Evolutionary conservation across 805 yeast species (phyloP), one percentile per base, ranked within the genome.

Genomic region (Hanseniaspora singularis): DNA sequence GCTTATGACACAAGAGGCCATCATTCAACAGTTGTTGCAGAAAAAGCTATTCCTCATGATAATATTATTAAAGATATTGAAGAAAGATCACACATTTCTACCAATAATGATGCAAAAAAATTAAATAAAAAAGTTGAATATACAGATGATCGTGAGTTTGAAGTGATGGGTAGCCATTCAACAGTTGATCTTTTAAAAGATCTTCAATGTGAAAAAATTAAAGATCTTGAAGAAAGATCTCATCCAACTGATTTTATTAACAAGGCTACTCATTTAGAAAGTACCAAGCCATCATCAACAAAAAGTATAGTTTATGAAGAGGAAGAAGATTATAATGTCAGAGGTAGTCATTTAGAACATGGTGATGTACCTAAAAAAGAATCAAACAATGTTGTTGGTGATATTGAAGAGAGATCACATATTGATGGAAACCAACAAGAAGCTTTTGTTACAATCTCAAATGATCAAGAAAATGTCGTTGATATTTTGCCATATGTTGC

Each of bases 401-500:
- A 26, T 26, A 11, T 26, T 26, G 28, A 26, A 26, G 10, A 26
- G 28, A 26, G 28, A 26, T n/a, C n/a, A n/a, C n/a, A n/a, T n/a
- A n/a, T n/a, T n/a, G n/a, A n/a, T n/a, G n/a, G n/a, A n/a, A n/a
- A n/a, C n/a, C n/a, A n/a, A n/a, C n/a, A n/a, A n/a, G n/a, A n/a
- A n/a, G n/a, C n/a, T n/a, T 11, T 8, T 26, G 28, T 26, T 8
- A 26, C 11, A 11, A 11, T 26, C 10, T 8, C 28, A 26, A 26
- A 36, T 9, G 22, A 34, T 4, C 20, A 18, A 7, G 36, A 28
- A 9, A 22, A 36, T n/a, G 27, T 27, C 14, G 12, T 37, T 5
- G 24, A 18, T 18, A 31, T 44, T 37, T 15, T 44, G 4, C 41
- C 33, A n/a, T 44, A 37, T 24, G 48, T 44, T 31, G 38, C 48